A percentile compares a stretch with the other conserved stretches of the same genome.
phyloP scores from a whole-genome alignment of 305 asterid genomes.

The Fraxinus paxiana region DNA sequence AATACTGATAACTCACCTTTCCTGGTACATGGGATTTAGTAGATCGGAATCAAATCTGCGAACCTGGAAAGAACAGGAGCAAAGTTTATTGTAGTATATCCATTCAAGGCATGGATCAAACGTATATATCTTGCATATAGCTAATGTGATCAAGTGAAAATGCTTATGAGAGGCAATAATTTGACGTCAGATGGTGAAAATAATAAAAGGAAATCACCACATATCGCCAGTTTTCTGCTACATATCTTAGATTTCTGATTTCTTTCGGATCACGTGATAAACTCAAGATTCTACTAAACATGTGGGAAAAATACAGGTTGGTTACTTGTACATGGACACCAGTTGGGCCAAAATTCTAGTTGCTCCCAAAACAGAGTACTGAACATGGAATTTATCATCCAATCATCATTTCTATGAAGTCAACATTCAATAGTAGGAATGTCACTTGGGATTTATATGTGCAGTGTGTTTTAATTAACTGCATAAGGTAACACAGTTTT shows the following conservation, averaged over 20 bases:
- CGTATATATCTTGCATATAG: conserved; percentile 5
- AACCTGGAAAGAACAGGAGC: conserved; percentile 52
- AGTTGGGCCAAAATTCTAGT: neutral
- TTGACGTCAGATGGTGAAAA: neutral
- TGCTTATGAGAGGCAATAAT: neutral
- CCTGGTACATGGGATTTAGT: conserved; percentile 80
- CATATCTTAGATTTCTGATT: neutral
- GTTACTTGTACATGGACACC: neutral
- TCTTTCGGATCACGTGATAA: neutral
- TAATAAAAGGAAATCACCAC: neutral
- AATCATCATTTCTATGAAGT: neutral
- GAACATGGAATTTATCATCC: neutral
- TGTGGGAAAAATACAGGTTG: neutral
- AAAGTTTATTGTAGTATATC: conserved; percentile 2
- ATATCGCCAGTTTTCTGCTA: neutral
- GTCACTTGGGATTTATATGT: neutral
- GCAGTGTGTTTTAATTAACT: neutral
- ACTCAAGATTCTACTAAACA: neutral
- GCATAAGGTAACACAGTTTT: neutral
- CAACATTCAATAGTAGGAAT: neutral
- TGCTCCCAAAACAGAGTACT: neutral
- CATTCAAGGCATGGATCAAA: no score
- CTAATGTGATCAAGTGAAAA: conserved; percentile 11
- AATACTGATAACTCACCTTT: conserved; percentile 45
- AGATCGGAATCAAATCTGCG: conserved; percentile 56